These are phyloP conservation scores for Geotrichum carabidarum DNA, from an alignment of 1,139 yeast species.

Conservation along the genomic window DNA sequence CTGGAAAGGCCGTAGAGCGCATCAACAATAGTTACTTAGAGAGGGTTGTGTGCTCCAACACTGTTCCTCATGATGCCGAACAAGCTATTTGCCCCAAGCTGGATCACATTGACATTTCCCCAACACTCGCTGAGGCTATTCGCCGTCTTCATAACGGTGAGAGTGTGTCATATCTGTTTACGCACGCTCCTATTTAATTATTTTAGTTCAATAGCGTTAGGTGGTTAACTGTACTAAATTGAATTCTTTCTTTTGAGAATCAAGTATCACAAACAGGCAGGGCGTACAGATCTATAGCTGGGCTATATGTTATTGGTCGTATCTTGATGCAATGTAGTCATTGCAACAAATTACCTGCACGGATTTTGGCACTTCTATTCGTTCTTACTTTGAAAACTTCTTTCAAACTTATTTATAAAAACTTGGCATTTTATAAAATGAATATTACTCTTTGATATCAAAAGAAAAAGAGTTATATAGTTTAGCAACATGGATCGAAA, in stretches of 20 bases:
- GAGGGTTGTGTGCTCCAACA: slow-evolving; percentile 84
- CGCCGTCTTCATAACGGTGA: slow-evolving; percentile 97
- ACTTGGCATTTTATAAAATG: no score
- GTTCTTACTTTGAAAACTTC: no score
- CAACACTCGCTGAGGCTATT: slow-evolving; percentile 78
- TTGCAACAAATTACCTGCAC: no score
- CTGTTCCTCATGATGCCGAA: slow-evolving; percentile 84
- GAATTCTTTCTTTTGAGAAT: neutral
- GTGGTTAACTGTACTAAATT: neutral
- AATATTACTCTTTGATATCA: no score
- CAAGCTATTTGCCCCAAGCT: slow-evolving; percentile 63
- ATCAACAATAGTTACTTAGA: slow-evolving; percentile 72
- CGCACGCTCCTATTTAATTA: slow-evolving; percentile 52
- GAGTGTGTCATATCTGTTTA: slow-evolving; percentile 85
- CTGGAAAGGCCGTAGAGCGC: slow-evolving; percentile 78
- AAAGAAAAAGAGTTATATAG: no score
- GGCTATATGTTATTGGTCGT: no score
- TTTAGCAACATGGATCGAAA: no score
- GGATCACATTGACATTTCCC: slow-evolving; percentile 78
- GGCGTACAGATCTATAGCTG: neutral
- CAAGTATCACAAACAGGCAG: neutral
- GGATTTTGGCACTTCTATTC: no score
- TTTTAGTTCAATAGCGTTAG: no score
- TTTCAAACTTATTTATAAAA: no score
- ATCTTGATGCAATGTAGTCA: no score